A percentile compares a stretch with the other conserved stretches of the same genome.
phyloP scores from a whole-genome alignment of 2,329 filamentous ascomycete genomes.

The Fusarium equiseti region DNA sequence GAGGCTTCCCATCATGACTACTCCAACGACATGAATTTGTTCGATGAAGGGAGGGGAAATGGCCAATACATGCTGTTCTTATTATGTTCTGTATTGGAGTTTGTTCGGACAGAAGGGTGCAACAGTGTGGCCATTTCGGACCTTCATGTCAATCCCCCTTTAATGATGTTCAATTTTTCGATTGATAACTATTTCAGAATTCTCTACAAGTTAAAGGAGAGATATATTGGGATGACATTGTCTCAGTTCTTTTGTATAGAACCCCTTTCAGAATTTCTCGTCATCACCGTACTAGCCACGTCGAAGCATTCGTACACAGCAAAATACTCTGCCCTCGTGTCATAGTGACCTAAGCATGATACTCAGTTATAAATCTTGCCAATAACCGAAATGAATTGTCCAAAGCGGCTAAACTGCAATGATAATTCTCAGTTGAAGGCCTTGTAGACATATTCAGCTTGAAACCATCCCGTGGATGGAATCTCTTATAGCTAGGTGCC shows the following conservation, averaged over 20 bases:
- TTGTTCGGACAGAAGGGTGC: background rate
- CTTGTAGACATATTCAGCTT: background rate
- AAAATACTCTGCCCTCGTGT: background rate
- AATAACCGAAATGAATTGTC: background rate
- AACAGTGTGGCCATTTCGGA: background rate
- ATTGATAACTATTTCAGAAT: background rate
- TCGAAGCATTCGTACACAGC: background rate
- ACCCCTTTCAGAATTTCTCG: background rate
- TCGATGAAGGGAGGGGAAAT: background rate
- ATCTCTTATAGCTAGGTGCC: background rate
- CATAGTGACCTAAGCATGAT: no score
- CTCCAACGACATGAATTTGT: background rate
- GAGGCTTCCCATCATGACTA: conserved; percentile 17
- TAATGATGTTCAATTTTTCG: background rate
- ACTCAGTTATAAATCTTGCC: background rate
- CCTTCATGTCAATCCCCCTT: background rate
- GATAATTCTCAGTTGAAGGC: background rate
- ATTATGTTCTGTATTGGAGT: background rate
- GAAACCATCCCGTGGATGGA: background rate
- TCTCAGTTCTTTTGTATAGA: no score
- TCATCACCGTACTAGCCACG: background rate
- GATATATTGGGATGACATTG: background rate
- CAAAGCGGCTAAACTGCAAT: background rate
- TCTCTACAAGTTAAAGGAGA: background rate
- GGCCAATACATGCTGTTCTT: no score